Percentiles rank a stretch among this genome's conserved stretches.
These are phyloP conservation scores for Alternaria sp. DNA, from an alignment of 2,329 filamentous ascomycete genomes.

Conservation along the genomic window DNA sequence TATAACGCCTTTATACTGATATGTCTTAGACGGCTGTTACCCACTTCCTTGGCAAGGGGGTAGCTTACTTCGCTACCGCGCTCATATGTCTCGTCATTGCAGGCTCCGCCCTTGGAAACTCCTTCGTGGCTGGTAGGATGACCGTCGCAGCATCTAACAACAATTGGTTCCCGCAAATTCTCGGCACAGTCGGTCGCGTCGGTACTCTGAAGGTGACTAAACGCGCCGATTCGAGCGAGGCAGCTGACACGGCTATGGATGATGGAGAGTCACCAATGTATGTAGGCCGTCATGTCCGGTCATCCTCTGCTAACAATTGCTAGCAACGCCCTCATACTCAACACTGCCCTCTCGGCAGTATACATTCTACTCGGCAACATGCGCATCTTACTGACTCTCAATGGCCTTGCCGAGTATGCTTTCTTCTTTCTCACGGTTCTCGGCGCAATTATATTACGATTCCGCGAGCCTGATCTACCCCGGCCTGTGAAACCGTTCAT, in stretches of 20 bases:
- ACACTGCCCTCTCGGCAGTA: conserved; percentile 53
- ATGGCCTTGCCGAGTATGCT: conserved; percentile 55
- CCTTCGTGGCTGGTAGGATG: conserved; percentile 69
- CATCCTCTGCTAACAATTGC: background rate
- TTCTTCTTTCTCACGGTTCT: conserved; percentile 71
- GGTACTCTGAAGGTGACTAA: conserved; percentile 33
- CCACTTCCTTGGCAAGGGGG: conserved; percentile 61
- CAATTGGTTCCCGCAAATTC: conserved; percentile 35
- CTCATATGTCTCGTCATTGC: conserved; percentile 68
- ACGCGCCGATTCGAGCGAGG: conserved; percentile 7
- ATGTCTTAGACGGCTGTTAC: conserved; percentile 37
- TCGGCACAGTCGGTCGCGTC: conserved; percentile 39
- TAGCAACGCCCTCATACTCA: conserved; percentile 44
- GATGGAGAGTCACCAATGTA: conserved; percentile 46
- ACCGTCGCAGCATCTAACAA: conserved; percentile 61
- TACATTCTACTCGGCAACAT: conserved; percentile 69
- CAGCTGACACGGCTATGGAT: conserved; percentile 33
- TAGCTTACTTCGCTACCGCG: conserved; percentile 58
- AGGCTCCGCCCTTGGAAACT: conserved; percentile 67
- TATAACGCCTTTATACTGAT: background rate
- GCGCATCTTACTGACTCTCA: conserved; percentile 64
- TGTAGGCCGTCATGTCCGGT: background rate
- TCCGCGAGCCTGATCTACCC: conserved; percentile 60
- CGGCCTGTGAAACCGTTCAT: conserved; percentile 66
- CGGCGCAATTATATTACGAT: conserved; percentile 64